These are phyloP conservation scores for Xylariaceae sp. DNA, from an alignment of 2,329 filamentous ascomycete species.

Conservation along the genomic window DNA sequence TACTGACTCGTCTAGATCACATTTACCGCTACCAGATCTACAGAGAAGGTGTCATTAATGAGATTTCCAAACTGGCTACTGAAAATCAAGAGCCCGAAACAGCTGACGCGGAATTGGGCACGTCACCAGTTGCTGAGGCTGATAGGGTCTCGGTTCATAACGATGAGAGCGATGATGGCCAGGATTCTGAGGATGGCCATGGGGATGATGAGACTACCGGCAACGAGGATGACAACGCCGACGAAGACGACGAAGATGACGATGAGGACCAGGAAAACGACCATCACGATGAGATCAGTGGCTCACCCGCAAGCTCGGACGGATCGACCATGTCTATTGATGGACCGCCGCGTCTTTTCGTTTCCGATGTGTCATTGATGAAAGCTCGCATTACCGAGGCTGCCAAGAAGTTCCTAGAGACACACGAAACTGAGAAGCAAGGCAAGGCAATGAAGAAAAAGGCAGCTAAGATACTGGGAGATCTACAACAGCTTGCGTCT, in stretches of 20 bases:
- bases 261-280: constrained; percentile 49
- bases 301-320: constrained; percentile 63
- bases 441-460: constrained; percentile 73
- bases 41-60: constrained; percentile 88
- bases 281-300: constrained; percentile 53
- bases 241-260: constrained; percentile 49
- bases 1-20: constrained; percentile 76
- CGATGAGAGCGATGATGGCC: constrained; percentile 42
- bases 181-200: constrained; percentile 9
- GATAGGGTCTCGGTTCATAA: constrained; percentile 40
- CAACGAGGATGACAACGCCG: constrained; percentile 48
- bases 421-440: constrained; percentile 72
- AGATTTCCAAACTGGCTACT: constrained; percentile 76
- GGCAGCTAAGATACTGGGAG: constrained; percentile 69
- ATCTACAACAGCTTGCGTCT: constrained; percentile 66
- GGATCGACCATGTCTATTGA: constrained; percentile 63
- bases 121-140: constrained; percentile 33
- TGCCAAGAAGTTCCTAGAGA: constrained; percentile 78
- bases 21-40: constrained; percentile 97
- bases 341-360: constrained; percentile 45
- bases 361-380: constrained; percentile 52
- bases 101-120: constrained; percentile 28
- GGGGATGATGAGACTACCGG: constrained; percentile 30
- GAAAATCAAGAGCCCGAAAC: constrained; percentile 38
- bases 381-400: constrained; percentile 70